A percentile compares a stretch with the other conserved stretches of the same genome.
phyloP scores from a whole-genome alignment of 83 land plant genomes.

The Picea abies region DNA sequence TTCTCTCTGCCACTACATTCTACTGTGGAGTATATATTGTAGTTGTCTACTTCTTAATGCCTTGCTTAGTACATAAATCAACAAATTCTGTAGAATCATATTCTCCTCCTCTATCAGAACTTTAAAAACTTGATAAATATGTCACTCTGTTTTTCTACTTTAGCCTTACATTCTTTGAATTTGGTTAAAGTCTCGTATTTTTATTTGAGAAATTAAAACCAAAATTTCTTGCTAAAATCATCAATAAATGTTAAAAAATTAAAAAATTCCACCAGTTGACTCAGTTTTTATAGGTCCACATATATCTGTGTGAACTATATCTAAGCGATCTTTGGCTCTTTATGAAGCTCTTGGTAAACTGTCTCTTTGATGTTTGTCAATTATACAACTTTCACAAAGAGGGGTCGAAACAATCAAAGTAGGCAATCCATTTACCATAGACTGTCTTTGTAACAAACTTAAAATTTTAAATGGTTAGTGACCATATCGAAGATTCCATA shows the following conservation, averaged over 20 bases:
- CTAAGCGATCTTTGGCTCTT: neutral
- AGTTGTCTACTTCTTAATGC: neutral
- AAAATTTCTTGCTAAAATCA: neutral
- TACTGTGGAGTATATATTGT: neutral
- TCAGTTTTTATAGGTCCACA: neutral
- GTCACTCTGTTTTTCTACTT: neutral
- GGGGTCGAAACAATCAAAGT: no score
- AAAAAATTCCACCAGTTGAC: neutral
- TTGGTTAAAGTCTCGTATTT: neutral
- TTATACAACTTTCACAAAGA: neutral
- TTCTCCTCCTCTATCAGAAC: neutral
- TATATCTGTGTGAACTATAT: neutral
- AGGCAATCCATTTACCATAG: neutral
- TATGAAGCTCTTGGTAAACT: neutral
- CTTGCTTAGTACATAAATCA: neutral
- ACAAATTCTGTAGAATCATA: neutral
- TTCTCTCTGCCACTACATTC: neutral
- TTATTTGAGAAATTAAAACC: neutral
- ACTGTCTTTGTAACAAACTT: neutral
- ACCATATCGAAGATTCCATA: neutral
- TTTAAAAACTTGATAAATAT: neutral
- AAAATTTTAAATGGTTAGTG: neutral
- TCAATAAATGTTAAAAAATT: neutral
- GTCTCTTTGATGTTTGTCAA: neutral
- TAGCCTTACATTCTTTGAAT: neutral